Percentiles rank a stretch among this genome's conserved stretches.
These are phyloP conservation scores for Zygoascus hellenicus DNA, from an alignment of 1,139 yeast genomes.

Conservation along the genomic window DNA sequence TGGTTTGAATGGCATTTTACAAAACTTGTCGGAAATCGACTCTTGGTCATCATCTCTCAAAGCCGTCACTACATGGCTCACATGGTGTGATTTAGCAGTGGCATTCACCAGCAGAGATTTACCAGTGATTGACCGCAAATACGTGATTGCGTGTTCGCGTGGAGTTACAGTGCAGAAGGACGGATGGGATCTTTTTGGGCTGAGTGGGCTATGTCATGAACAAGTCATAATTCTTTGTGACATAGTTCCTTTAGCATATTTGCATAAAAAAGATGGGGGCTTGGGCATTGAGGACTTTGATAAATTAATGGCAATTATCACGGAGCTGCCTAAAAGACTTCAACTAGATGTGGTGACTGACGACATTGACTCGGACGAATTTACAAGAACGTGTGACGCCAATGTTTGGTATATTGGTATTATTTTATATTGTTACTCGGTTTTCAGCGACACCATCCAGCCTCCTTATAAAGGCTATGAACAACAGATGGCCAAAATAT, in stretches of 20 bases:
- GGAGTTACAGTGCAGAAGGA: not conserved
- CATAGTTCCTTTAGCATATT: conserved; percentile 3
- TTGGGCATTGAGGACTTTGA: conserved; percentile 1
- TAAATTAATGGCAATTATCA: not conserved
- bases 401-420: conserved; percentile 7
- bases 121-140: conserved; percentile 5
- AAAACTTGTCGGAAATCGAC: conserved; percentile 1
- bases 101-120: conserved; percentile 10
- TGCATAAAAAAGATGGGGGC: not conserved
- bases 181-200: conserved; percentile 7
- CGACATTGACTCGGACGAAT: conserved; percentile 2
- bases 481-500: not conserved
- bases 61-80: conserved; percentile 7
- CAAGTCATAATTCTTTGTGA: not conserved
- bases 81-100: conserved; percentile 10
- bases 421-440: conserved; percentile 5
- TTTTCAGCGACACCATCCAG: not conserved
- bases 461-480: not conserved
- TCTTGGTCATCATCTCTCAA: conserved; percentile 2
- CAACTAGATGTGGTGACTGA: not conserved
- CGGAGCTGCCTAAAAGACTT: not conserved
- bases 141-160: not conserved
- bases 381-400: conserved; percentile 1
- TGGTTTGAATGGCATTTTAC: conserved; percentile 10
- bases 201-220: conserved; percentile 2